phyloP scores from a whole-genome alignment of 2,329 filamentous ascomycete species.

The Mycocentrospora acerina region DNA sequence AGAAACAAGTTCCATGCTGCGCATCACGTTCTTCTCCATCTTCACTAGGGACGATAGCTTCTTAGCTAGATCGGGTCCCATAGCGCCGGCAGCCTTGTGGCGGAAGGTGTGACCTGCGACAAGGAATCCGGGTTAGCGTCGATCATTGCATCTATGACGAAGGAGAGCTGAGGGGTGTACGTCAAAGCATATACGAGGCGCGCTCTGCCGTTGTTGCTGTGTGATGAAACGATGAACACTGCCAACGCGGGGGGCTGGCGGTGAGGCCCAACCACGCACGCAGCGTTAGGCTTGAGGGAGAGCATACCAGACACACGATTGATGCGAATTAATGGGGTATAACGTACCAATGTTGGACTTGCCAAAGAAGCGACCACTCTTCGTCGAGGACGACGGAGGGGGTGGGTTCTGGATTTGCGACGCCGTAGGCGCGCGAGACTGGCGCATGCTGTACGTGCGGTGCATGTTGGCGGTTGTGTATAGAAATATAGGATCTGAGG shows the following conservation, averaged over 20 bases:
- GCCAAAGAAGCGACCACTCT: constrained; percentile 86
- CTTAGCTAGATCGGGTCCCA: constrained; percentile 87
- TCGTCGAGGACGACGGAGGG: constrained; percentile 87
- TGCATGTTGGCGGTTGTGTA: constrained; percentile 65
- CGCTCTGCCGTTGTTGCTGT: too few species aligned
- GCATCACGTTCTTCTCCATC: constrained; percentile 99
- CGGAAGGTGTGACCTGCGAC: constrained; percentile 67
- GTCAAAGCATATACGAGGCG: too few species aligned
- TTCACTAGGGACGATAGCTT: constrained; percentile 98
- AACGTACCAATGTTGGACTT: constrained; percentile 78
- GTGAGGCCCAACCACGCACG: too few species aligned
- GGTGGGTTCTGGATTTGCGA: constrained; percentile 90
- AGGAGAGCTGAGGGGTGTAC: too few species aligned
- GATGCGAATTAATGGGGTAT: too few species aligned
- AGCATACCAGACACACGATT: too few species aligned
- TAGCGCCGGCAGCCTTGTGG: constrained; percentile 73
- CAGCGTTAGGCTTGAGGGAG: too few species aligned
- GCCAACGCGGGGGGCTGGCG: too few species aligned
- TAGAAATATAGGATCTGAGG: constrained; percentile 1
- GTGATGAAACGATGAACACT: too few species aligned
- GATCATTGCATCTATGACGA: neutral
- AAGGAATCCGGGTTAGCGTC: constrained; percentile 9
- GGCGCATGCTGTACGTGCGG: constrained; percentile 86
- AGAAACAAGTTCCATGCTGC: constrained; percentile 91
- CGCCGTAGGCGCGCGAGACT: constrained; percentile 91